These are phyloP conservation scores for Seiridium cupressi DNA, from an alignment of 2,329 filamentous ascomycete species.

Conservation along the genomic window DNA sequence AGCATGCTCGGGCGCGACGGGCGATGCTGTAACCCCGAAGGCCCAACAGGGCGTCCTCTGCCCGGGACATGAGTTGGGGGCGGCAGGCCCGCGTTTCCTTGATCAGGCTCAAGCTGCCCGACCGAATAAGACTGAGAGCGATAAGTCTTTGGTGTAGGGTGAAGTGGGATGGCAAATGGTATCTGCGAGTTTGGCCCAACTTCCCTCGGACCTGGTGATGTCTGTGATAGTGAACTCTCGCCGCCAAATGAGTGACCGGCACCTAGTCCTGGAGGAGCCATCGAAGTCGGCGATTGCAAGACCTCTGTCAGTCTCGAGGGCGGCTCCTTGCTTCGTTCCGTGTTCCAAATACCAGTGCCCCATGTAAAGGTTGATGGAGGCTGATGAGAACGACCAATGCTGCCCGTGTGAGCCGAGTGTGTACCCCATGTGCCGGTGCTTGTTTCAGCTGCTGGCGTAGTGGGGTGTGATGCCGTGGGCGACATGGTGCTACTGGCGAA, in stretches of 20 bases:
- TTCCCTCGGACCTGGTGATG: conserved; percentile 51
- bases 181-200: conserved; percentile 63
- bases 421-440: conserved; percentile 52
- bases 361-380: conserved; percentile 59
- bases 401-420: conserved; percentile 45
- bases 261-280: conserved; percentile 37
- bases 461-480: conserved; percentile 76
- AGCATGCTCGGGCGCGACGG: conserved; percentile 77
- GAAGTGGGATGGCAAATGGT: conserved; percentile 82
- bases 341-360: conserved; percentile 82
- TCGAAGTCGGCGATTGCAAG: conserved; percentile 71
- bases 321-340: conserved; percentile 69
- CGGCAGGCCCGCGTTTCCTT: conserved; percentile 20
- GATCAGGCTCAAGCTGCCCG: conserved; percentile 78
- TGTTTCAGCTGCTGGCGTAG: conserved; percentile 70
- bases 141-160: conserved; percentile 89
- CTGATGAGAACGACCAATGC: conserved; percentile 46
- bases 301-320: conserved; percentile 73
- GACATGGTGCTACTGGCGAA: conserved; percentile 76
- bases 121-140: conserved; percentile 97
- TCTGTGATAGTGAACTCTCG: conserved; percentile 44
- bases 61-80: conserved; percentile 46
- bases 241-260: conserved; percentile 46
- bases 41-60: conserved; percentile 52
- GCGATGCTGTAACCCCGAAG: conserved; percentile 73